phyloP scores from a whole-genome alignment of 805 yeast species.

The Saccharomycopsis vini region DNA sequence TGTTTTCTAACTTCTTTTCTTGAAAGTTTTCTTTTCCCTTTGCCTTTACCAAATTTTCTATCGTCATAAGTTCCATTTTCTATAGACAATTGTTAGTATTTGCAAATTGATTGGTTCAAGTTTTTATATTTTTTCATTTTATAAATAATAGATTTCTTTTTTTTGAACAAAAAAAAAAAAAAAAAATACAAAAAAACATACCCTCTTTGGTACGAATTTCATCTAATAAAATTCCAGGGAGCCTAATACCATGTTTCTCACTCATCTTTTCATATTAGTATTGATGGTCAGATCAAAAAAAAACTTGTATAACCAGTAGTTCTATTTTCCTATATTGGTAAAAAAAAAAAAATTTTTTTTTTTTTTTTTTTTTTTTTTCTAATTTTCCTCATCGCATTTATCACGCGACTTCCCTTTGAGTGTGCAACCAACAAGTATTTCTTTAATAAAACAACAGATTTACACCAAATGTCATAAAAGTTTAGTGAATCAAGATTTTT shows the following conservation, averaged over 20 bases:
- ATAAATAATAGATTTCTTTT: too few relatives aligned
- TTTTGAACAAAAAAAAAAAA: too few relatives aligned
- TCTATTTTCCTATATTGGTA: too few relatives aligned
- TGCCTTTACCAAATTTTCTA: slow-evolving; percentile 26
- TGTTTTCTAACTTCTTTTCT: slow-evolving; percentile 37
- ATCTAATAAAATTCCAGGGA: slow-evolving; percentile 48
- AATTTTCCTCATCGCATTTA: too few relatives aligned
- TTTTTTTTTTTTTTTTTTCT: too few relatives aligned
- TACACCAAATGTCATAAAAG: too few relatives aligned
- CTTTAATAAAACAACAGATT: not conserved
- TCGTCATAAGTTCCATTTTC: slow-evolving; percentile 37
- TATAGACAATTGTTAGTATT: slow-evolving; percentile 8
- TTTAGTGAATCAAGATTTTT: too few relatives aligned
- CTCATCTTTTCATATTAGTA: slow-evolving; percentile 6
- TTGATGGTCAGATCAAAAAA: not conserved
- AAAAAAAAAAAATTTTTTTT: too few relatives aligned
- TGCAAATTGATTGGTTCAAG: not conserved
- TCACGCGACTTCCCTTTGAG: too few relatives aligned
- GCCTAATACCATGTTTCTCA: slow-evolving; percentile 37
- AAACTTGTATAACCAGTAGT: not conserved
- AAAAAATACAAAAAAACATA: slow-evolving; percentile 11
- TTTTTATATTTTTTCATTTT: too few relatives aligned
- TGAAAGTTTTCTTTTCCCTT: slow-evolving; percentile 24
- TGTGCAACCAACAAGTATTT: not conserved
- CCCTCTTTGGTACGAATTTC: slow-evolving; percentile 32